Conservation (phyloP, 2,329 filamentous ascomycete genomes). For the Cylindrodendrum hubeiense region DNA sequence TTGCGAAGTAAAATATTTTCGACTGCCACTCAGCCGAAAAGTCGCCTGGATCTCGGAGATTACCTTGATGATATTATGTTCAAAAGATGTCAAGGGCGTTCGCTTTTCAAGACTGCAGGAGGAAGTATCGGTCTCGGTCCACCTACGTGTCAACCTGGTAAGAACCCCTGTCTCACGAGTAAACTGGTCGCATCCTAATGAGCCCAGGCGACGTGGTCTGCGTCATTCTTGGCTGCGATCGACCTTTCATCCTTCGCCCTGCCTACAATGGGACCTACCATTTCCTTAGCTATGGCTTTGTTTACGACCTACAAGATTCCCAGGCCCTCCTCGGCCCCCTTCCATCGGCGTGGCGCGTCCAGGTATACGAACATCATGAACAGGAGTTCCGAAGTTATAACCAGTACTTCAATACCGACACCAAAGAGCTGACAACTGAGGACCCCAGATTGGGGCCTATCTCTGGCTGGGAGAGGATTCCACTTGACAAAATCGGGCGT, state of each 20-base stretch:
- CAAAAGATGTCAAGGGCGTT: not conserved
- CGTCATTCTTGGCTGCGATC: conserved; percentile 14
- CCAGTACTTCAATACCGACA: conserved; percentile 12
- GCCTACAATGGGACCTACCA: not conserved
- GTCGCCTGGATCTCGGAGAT: not conserved
- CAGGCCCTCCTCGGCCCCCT: conserved; percentile 10
- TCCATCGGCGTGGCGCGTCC: conserved; percentile 8
- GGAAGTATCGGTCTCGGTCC: conserved; percentile 6
- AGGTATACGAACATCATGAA: conserved; percentile 5
- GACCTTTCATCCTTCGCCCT: not conserved
- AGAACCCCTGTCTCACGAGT: not conserved
- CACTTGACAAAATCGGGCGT: not conserved
- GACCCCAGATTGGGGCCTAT: conserved; percentile 11
- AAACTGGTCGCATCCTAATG: not conserved
- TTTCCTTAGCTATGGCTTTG: conserved; percentile 1
- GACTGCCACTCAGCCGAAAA: not conserved
- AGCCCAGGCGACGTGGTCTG: conserved; percentile 10
- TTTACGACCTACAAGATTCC: conserved; percentile 10
- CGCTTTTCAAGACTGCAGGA: not conserved
- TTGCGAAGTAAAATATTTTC: not conserved
- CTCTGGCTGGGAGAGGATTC: conserved; percentile 11
- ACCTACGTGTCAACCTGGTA: not conserved
- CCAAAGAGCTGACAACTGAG: not conserved
- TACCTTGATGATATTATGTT: not conserved
- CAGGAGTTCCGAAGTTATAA: conserved; percentile 3